These are phyloP conservation scores for Chytriomyces hyalinus DNA, from an alignment of 192 early-diverging fungal genomes.

Conservation along the genomic window DNA sequence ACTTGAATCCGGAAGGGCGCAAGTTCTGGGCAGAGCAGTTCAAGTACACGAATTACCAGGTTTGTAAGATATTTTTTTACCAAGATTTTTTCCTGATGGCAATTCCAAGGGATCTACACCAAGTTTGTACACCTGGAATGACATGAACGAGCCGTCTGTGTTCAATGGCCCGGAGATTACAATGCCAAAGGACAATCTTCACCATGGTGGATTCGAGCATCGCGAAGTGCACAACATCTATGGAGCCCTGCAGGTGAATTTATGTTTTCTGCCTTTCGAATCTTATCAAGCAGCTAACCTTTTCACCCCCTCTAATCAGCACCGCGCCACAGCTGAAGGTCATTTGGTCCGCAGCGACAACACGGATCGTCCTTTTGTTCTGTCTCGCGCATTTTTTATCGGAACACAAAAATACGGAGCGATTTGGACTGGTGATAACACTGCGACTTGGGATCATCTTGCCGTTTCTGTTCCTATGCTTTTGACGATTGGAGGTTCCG, in stretches of 20 bases:
- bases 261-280: conserved; percentile 44
- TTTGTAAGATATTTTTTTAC: neutral
- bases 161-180: conserved; percentile 98
- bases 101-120: conserved; percentile 70
- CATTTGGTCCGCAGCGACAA: conserved; percentile 55
- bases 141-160: conserved; percentile 99
- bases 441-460: conserved; percentile 87
- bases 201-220: conserved; percentile 88
- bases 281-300: neutral
- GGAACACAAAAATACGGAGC: conserved; percentile 95
- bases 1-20: conserved; percentile 75
- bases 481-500: conserved; percentile 82
- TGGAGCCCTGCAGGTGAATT: conserved; percentile 72
- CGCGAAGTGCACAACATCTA: conserved; percentile 96
- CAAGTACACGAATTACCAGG: conserved; percentile 74
- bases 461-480: conserved; percentile 86
- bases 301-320: conserved; percentile 45
- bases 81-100: neutral
- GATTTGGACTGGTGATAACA: conserved; percentile 98
- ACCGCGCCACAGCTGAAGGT: conserved; percentile 85
- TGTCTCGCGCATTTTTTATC: conserved; percentile 95
- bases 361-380: conserved; percentile 84
- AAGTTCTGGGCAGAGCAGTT: conserved; percentile 85
- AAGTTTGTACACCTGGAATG: conserved; percentile 93
- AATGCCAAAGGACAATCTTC: conserved; percentile 91